Evolutionary conservation across 202 grass and related monocot genomes (phyloP), one percentile per base, ranked within the genome.

Genomic region (Schoenoplectus tabernaemontani): DNA sequence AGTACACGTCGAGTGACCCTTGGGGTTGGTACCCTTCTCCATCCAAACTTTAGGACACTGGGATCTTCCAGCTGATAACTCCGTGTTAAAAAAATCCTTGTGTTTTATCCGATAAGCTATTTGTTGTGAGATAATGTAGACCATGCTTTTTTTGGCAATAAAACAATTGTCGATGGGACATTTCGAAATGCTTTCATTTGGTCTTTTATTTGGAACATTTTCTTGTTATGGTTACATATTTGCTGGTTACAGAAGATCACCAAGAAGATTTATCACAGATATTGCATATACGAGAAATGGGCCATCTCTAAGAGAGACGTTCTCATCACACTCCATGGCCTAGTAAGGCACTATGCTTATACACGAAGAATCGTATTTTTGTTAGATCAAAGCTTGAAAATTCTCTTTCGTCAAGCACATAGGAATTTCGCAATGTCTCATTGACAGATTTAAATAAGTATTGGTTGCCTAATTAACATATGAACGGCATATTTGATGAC

Each of bases 1-100:
- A 96, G 53, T 99, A 96, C 91, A 79, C 83, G n/a, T 96, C 96
- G 5, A 82, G 84, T 57, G 96, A 91, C 70, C 90, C 96, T 11
- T 99, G 96, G 96, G 92, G 90, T 9, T 99, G 96, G 96, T 99
- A 99, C 85, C 23, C 64, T 51, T 77, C 92, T 44, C 96, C 96
- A 2, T 77, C 96, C 69, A 87, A 95, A 76, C 74, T 90, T 44
- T 88, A 88, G n/a, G 81, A 53, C 44, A 64, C 36, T 9, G 26
- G 41, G 6, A 42, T 61, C 11, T 62, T 79, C 26, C 4, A 5
- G 8, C 37, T 60, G 9, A 24, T 62, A 32, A 62, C n/a, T 62
- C 20, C 13, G 20, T 59, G 7, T 46, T 62, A n/a, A n/a, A 7
- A 37, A 56, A 34, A 57, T 77, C 73, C 3, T 48, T n/a, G n/a